Base-by-base conservation (phyloP, 108 stramenopile genomes). In the Pseudonitzschia delicatissima region DNA sequence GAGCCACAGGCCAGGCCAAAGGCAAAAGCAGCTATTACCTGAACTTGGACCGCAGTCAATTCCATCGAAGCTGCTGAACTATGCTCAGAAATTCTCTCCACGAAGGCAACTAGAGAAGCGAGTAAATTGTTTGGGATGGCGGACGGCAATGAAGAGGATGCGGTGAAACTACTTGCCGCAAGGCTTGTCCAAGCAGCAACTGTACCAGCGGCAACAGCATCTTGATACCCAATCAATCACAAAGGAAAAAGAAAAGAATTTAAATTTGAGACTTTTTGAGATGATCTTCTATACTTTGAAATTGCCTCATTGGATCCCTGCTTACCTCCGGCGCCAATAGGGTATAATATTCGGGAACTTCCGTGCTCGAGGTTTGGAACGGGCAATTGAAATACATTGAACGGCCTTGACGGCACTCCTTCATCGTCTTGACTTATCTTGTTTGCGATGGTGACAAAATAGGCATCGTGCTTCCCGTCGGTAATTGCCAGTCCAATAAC, bases 1-100 rank as follows among this genome's bases (percentile, higher is more conserved):
- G 83, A 82, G 27, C 87, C 91, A 78, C 91, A 92, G 1, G 86
- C 81, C 29, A 92, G 42, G 2, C 91, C 91, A 82, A 89, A 92
- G 1, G 82, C 74, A 77, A 87, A 85, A 33, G 84, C 40, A 15
- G 78, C 48, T 12, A 69, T 66, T 36, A 69, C 49, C 5, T 64
- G 28, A 20, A 28, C 61, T 9, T 64, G 36, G 18, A 35, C 40
- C 4, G 28, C 23, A 4, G 31, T 49, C 57, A 58, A 57, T n/a
- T n/a, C n/a, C n/a, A n/a, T n/a, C n/a, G n/a, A n/a, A n/a, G n/a
- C n/a, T n/a, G n/a, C n/a, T n/a, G n/a, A n/a, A n/a, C n/a, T n/a
- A n/a, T n/a, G n/a, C n/a, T n/a, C n/a, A n/a, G n/a, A 15, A 5
- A 68, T 18, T 4, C 49, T 47, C 9, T 51, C 32, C 4, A 51